Evolutionary conservation across 2,329 filamentous ascomycete genomes (phyloP), one percentile per base, ranked within the genome.

Genomic region (Incumbomyces delicatus): DNA sequence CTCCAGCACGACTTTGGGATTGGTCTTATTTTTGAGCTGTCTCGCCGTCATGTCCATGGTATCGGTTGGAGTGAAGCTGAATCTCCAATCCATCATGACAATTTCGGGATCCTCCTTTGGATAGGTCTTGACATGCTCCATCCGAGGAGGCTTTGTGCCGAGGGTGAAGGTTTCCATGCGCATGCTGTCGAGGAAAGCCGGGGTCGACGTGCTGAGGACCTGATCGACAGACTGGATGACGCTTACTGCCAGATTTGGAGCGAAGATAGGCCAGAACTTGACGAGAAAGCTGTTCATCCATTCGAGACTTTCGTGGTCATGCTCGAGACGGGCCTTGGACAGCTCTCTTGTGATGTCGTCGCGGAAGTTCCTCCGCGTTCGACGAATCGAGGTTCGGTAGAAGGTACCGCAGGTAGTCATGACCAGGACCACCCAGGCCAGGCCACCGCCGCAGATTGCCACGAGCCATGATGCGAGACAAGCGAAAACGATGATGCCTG

Each of bases 231-330:
- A 88, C 63, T 82, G 87, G 66, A 96, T 85, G 58, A 98, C 85
- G 17, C 87, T 94, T 57, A 92, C 81, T 50, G 88, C 90, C 11
- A 98, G 77, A 8, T 96, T 87, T 1, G 92, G 92, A 46, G 92
- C 87, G 63, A 95, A 96, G 60, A 98, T 98, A 52, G 92, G 92
- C 92, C 92, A 98, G 70, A 98, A 98, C 65, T 98, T 98, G 68
- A 94, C 81, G 58, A 98, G 65, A 70, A 98, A 98, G 58, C 87
- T 94, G 73, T 98, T 98, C 66, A 98, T 96, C 92, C 92, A 98
- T 66, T 98, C 92, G 41, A 98, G 73, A 47, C 85, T 92, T 67
- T 98, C 92, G 20, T 80, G 81, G 57, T 98, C 92, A 7, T 81
- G 92, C 58, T 96, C 92, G 45, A 98, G 72, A 59, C 77, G 85